phyloP scores from a whole-genome alignment of 805 yeast species.

The Ogataea methanolica region DNA sequence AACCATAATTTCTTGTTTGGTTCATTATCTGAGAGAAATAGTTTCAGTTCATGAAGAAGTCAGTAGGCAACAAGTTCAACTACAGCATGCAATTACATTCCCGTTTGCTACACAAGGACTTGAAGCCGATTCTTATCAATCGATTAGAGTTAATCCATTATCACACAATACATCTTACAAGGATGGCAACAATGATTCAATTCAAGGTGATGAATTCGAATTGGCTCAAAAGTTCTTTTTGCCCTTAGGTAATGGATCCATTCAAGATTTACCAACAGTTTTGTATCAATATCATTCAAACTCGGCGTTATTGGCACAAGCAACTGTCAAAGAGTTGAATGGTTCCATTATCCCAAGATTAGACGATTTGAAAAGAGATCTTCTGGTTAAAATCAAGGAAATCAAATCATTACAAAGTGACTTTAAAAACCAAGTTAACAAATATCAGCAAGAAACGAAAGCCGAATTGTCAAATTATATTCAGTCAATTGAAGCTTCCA shows the following conservation, averaged over 20 bases:
- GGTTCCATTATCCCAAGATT: conserved; percentile 60
- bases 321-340: conserved; percentile 56
- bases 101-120: conserved; percentile 43
- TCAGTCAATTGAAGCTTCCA: conserved; percentile 63
- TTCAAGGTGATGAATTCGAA: conserved; percentile 31
- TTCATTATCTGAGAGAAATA: conserved; percentile 71
- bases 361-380: conserved; percentile 67
- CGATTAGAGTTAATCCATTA: conserved; percentile 23
- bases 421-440: conserved; percentile 69
- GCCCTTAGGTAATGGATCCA: conserved; percentile 74
- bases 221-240: conserved; percentile 51
- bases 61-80: conserved; percentile 72
- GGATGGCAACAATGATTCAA: conserved; percentile 12
- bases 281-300: conserved; percentile 51
- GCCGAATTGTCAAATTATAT: conserved; percentile 47
- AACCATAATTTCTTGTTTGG: conserved; percentile 65
- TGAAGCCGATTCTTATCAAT: conserved; percentile 35
- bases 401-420: conserved; percentile 79
- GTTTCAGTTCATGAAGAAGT: conserved; percentile 86
- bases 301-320: conserved; percentile 53
- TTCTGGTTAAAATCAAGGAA: conserved; percentile 80
- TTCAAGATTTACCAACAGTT: conserved; percentile 76
- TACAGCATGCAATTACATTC: conserved; percentile 70
- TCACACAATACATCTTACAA: conserved; percentile 9
- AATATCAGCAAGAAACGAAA: conserved; percentile 66